Conservation (phyloP, 2,329 filamentous ascomycete genomes). For the Nigrograna mackinnonii region DNA sequence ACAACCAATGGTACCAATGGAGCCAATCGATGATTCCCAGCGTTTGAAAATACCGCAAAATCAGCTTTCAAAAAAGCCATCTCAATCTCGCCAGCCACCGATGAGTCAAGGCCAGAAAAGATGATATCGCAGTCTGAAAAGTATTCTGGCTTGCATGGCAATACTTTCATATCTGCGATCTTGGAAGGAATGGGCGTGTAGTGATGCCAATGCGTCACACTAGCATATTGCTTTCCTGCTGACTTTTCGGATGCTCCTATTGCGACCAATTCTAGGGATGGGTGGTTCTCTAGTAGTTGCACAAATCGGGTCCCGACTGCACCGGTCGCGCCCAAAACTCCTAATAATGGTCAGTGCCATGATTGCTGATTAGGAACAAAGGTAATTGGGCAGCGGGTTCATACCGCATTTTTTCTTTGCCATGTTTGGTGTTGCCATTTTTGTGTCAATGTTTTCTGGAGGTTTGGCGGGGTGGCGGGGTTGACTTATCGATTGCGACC, state of each 20-base stretch:
- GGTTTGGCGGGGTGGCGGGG: too few relatives aligned
- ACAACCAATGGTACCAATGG: slow-evolving; percentile 91
- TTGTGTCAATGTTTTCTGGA: too few relatives aligned
- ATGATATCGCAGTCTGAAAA: slow-evolving; percentile 91
- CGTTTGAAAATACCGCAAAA: slow-evolving; percentile 93
- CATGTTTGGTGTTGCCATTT: too few relatives aligned
- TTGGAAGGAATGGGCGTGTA: not conserved
- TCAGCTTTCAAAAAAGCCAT: slow-evolving; percentile 88
- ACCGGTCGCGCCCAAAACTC: slow-evolving; percentile 86
- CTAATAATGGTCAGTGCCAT: slow-evolving; percentile 24
- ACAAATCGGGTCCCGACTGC: slow-evolving; percentile 96
- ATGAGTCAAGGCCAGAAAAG: slow-evolving; percentile 89
- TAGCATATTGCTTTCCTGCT: slow-evolving; percentile 80
- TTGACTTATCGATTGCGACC: too few relatives aligned
- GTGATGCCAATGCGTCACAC: not conserved
- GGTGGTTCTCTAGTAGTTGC: slow-evolving; percentile 85
- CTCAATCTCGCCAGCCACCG: slow-evolving; percentile 91
- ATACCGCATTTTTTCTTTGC: slow-evolving; percentile 58
- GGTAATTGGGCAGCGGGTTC: slow-evolving; percentile 40
- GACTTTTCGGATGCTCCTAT: slow-evolving; percentile 88
- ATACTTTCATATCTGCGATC: slow-evolving; percentile 79
- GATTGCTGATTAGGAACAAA: not conserved
- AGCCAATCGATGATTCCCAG: slow-evolving; percentile 94
- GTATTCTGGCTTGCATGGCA: slow-evolving; percentile 79
- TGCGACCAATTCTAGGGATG: slow-evolving; percentile 82